Evolutionary conservation across 306 rosid genomes (phyloP).

Genomic region (Malus sieversii): DNA sequence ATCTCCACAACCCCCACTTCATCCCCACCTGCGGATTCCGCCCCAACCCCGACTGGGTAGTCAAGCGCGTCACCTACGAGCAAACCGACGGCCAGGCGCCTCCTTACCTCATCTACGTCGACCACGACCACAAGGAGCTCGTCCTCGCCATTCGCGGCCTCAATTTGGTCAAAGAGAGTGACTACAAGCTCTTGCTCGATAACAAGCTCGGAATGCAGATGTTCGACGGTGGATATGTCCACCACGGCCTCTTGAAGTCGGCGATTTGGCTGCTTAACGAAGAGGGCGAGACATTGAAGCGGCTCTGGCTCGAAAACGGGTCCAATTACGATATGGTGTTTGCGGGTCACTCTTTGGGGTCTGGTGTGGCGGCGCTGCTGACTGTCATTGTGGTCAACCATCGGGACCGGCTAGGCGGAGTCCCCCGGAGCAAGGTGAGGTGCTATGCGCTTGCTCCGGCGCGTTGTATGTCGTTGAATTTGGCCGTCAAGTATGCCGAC

Average conservation of each 20-base stretch:
- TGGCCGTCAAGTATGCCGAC: constrained; percentile 95
- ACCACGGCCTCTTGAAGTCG: constrained; percentile 69
- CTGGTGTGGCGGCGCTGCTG: constrained; percentile 78
- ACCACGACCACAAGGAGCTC: constrained; percentile 60
- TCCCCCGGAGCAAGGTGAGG: constrained; percentile 50
- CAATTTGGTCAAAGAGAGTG: constrained; percentile 60
- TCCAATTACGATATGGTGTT: constrained; percentile 56
- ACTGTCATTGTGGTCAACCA: constrained; percentile 63
- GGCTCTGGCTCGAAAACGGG: constrained; percentile 64
- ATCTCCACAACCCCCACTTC: constrained; percentile 36
- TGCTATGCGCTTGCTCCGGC: constrained; percentile 89
- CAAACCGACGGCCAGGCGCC: constrained; percentile 59
- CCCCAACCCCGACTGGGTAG: constrained; percentile 53
- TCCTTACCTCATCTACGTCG: constrained; percentile 72
- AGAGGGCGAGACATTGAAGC: constrained; percentile 65
- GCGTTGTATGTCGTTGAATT: constrained; percentile 84
- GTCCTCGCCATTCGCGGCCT: constrained; percentile 79
- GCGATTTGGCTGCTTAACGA: constrained; percentile 70
- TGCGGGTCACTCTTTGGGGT: constrained; percentile 82
- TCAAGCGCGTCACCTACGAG: constrained; percentile 50
- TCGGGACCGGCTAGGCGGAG: constrained; percentile 51
- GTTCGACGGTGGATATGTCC: constrained; percentile 91
- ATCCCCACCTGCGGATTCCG: constrained; percentile 44
- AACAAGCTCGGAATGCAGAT: constrained; percentile 68
- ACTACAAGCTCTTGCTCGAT: constrained; percentile 55